A percentile compares a stretch with the other conserved stretches of the same genome.
phyloP scores from a whole-genome alignment of 139 green algal species.

The Trebouxia sp. region DNA sequence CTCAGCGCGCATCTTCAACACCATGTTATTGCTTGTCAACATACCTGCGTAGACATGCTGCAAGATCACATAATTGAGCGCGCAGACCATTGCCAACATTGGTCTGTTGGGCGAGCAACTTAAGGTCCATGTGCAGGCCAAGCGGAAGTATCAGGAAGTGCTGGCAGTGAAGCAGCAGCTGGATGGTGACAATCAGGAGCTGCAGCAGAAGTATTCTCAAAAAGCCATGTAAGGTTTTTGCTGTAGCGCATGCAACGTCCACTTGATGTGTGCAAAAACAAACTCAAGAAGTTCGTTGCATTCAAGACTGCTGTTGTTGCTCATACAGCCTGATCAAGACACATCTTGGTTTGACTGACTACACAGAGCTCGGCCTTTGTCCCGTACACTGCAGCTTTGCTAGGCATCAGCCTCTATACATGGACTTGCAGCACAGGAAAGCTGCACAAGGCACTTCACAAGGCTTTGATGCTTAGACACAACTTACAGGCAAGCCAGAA shows the following conservation, averaged over 20 bases:
- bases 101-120: background rate
- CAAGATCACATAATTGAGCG: background rate
- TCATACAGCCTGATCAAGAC: no score
- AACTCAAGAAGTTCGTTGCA: no score
- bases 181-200: slow-evolving; percentile 63
- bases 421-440: no score
- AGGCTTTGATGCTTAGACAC: background rate
- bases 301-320: no score
- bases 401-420: no score
- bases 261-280: no score
- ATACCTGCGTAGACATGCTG: background rate
- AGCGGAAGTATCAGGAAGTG: slow-evolving; percentile 70
- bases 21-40: background rate
- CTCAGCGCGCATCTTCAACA: background rate
- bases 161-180: slow-evolving; percentile 50
- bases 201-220: slow-evolving; percentile 74
- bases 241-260: background rate
- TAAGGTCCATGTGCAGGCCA: slow-evolving; percentile 51
- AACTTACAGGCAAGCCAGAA: slow-evolving; percentile 56
- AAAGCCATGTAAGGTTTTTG: slow-evolving; percentile 66
- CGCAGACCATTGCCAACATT: background rate
- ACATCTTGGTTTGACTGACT: no score
- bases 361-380: no score
- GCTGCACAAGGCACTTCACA: no score
- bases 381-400: no score